Percentiles rank a stretch among this genome's conserved stretches.
These are phyloP conservation scores for Backusella tarrabulga DNA, from an alignment of 192 early-diverging fungal species.

Conservation along the genomic window DNA sequence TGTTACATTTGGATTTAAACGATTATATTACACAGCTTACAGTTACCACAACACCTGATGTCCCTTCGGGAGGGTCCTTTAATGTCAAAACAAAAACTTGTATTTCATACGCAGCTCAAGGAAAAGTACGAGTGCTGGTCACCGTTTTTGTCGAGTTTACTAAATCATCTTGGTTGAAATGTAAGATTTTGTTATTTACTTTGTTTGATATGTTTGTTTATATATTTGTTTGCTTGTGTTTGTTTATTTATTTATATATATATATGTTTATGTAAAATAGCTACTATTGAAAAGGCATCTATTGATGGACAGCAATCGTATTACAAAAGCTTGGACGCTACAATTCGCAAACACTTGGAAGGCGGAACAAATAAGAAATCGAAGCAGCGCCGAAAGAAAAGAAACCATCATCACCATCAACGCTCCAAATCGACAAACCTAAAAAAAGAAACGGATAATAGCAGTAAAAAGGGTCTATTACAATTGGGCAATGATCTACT, in stretches of 20 bases:
- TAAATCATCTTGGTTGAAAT: slow-evolving; percentile 53
- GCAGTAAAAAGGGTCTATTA: neutral
- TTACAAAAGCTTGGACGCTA: slow-evolving; percentile 43
- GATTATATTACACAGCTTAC: slow-evolving; percentile 47
- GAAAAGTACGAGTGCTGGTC: slow-evolving; percentile 43
- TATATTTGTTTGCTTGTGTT: neutral
- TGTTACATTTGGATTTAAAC: slow-evolving; percentile 46
- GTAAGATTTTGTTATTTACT: slow-evolving; percentile 22
- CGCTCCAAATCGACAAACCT: neutral
- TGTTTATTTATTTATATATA: neutral
- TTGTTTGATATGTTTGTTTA: neutral
- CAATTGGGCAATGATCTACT: neutral
- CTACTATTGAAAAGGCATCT: slow-evolving; percentile 39
- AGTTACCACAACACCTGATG: slow-evolving; percentile 55
- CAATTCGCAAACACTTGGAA: slow-evolving; percentile 44
- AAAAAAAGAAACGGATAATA: neutral
- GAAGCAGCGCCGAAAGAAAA: neutral
- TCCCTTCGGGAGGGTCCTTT: slow-evolving; percentile 53
- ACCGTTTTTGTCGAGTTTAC: slow-evolving; percentile 51
- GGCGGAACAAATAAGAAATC: neutral
- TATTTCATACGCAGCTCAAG: slow-evolving; percentile 48
- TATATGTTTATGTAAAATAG: slow-evolving; percentile 7
- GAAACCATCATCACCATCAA: neutral
- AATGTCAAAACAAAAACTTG: slow-evolving; percentile 52
- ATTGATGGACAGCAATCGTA: slow-evolving; percentile 38